Percentiles rank a stretch among this genome's conserved stretches.
Evolutionary conservation across 805 yeast genomes (phyloP).

Genomic region (Candida pseudoglaebosa): DNA sequence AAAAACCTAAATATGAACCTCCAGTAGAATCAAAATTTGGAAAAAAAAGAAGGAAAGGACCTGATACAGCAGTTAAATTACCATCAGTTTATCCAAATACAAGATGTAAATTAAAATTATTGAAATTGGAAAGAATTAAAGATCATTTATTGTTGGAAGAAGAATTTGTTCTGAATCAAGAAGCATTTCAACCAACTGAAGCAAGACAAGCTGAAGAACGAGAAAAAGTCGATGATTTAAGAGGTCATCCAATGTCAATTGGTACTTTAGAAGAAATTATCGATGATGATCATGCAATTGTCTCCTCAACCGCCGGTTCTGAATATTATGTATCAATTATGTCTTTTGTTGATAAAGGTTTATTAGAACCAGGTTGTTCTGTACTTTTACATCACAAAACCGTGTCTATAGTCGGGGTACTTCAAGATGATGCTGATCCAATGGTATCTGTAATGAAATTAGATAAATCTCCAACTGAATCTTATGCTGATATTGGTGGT

Average conservation of each 20-base stretch:
- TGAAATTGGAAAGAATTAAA: conserved; percentile 93
- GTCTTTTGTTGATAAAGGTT: conserved; percentile 94
- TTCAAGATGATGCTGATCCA: conserved; percentile 97
- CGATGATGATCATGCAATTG: conserved; percentile 98
- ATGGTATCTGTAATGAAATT: conserved; percentile 97
- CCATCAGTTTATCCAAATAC: conserved; percentile 90
- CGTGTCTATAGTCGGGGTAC: conserved; percentile 94
- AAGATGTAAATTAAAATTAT: conserved; percentile 84
- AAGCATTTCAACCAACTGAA: conserved; percentile 91
- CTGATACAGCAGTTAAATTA: conserved; percentile 76
- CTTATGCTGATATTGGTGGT: conserved; percentile 97
- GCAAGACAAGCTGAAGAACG: conserved; percentile 96
- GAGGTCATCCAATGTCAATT: conserved; percentile 95
- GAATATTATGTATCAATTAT: conserved; percentile 95
- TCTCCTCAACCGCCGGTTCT: conserved; percentile 91
- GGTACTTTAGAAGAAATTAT: conserved; percentile 96
- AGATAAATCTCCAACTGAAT: conserved; percentile 95
- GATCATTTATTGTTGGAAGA: conserved; percentile 94
- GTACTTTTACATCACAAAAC: conserved; percentile 94
- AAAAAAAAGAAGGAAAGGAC: conserved; percentile 90
- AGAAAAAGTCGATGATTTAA: conserved; percentile 88
- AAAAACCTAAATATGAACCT: conserved; percentile 97
- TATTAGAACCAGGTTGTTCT: conserved; percentile 95
- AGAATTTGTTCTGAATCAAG: conserved; percentile 93
- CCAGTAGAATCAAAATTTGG: conserved; percentile 95